Evolutionary conservation across 129 eudicot genomes (phyloP).

Genomic region (Escallonia rubra): DNA sequence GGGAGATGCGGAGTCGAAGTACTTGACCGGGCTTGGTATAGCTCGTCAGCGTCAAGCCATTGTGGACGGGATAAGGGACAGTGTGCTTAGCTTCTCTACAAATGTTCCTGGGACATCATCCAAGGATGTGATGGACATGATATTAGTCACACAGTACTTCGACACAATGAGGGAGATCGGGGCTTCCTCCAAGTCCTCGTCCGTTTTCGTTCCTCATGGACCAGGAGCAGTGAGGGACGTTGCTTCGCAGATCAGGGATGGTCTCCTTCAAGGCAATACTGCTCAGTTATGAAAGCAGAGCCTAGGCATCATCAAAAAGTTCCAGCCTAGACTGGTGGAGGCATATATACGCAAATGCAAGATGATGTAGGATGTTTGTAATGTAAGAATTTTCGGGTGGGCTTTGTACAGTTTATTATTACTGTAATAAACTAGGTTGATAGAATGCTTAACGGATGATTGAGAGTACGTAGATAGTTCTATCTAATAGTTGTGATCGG

Average conservation of each 20-base stretch:
- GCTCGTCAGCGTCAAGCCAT: constrained; percentile 41
- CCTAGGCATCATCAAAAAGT: too few relatives aligned
- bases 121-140: constrained; percentile 42
- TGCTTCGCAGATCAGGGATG: constrained; percentile 35
- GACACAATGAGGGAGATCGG: constrained; percentile 42
- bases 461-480: too few relatives aligned
- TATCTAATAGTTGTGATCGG: too few relatives aligned
- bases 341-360: too few relatives aligned
- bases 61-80: constrained; percentile 37
- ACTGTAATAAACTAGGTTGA: too few relatives aligned
- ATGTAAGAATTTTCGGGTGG: too few relatives aligned
- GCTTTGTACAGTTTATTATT: too few relatives aligned
- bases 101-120: constrained; percentile 31
- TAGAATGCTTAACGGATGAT: too few relatives aligned
- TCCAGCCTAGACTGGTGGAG: too few relatives aligned
- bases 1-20: constrained; percentile 43
- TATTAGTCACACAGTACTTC: constrained; percentile 29
- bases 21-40: constrained; percentile 35
- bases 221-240: constrained; percentile 42
- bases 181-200: constrained; percentile 29
- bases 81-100: constrained; percentile 28
- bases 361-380: too few relatives aligned
- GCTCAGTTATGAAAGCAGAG: not conserved
- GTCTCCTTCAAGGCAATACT: constrained; percentile 29
- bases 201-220: constrained; percentile 37